Evolutionary conservation across 768 basidiomycete genomes (phyloP), one percentile per base, ranked within the genome.

Genomic region (Lactarius tabidus): DNA sequence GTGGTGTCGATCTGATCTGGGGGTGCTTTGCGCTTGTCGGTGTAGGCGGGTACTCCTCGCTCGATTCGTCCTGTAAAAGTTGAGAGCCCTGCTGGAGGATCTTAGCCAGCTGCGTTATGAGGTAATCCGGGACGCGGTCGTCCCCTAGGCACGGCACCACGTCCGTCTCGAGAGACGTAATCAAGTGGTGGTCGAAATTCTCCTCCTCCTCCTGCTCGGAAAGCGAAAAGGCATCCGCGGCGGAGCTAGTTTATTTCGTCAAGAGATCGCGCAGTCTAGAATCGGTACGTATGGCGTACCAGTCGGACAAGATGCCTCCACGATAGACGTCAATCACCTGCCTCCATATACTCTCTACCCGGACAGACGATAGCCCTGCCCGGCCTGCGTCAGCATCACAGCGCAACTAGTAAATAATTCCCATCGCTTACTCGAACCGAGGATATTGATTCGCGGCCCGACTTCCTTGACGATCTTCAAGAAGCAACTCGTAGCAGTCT

Each of bases 401-500:
- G 29, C 10, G 39, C 55, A 39, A 57, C 18, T 33, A 10, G 15
- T 58, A n/a, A 43, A 9, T n/a, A 39, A 6, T n/a, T n/a, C 62
- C n/a, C n/a, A 12, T 43, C 20, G 70, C 79, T 57, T 45, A 88
- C 89, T 79, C 63, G 79, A 71, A 20, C 78, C 83, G 26, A 89
- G 73, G 4, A 67, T 68, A 65, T 83, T 76, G 58, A 93, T 77
- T 62, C 82, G 82, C 29, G 73, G 67, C 1, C 83, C 79, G 68
- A 85, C 85, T 64, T 89, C 88, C 63, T 85, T 89, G 52, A 92
- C 87, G 36, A 92, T 81, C 17, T 80, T 79, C 71, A 95, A 77
- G 75, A 93, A 93, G 71, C 81, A 86, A 17, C 80, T 83, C 2
- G 90, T 93, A n/a, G 94, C 95, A 0, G 93, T 95, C 77, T 95